phyloP scores from a whole-genome alignment of 2,329 filamentous ascomycete species.

The Phyllosticta ampelicida region DNA sequence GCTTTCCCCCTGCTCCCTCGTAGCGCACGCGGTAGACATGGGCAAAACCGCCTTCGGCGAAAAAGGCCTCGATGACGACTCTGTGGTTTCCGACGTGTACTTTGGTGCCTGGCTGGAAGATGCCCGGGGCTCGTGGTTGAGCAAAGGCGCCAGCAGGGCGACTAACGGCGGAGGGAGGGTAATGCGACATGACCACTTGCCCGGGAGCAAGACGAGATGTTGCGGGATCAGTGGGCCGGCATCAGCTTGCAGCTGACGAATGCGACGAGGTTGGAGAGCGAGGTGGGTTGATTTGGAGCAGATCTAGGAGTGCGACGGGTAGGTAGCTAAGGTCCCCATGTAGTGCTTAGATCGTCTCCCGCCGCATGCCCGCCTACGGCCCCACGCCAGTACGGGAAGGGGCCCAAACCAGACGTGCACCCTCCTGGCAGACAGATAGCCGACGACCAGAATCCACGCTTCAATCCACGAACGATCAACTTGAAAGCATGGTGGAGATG shows the following conservation, averaged over 20 bases:
- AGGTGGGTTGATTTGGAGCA: neutral
- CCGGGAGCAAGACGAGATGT: constrained; percentile 8
- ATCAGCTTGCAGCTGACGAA: constrained; percentile 3
- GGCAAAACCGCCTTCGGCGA: constrained; percentile 95
- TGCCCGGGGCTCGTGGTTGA: constrained; percentile 47
- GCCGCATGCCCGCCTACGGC: neutral
- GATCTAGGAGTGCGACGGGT: neutral
- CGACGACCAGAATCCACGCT: neutral
- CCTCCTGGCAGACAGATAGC: neutral
- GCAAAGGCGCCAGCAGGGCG: constrained; percentile 26
- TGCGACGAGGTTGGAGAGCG: neutral
- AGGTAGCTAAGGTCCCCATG: neutral
- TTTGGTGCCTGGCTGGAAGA: constrained; percentile 87
- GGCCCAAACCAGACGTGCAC: neutral
- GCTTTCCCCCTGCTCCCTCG: constrained; percentile 58
- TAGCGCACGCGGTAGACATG: constrained; percentile 95
- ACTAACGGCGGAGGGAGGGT: constrained; percentile 22
- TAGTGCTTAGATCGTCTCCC: neutral
- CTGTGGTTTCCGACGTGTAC: constrained; percentile 90
- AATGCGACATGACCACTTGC: constrained; percentile 21
- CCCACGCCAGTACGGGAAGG: neutral
- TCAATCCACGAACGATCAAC: neutral
- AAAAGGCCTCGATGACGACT: constrained; percentile 90
- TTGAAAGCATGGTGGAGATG: neutral
- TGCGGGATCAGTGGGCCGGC: constrained; percentile 9